A percentile compares a stretch with the other conserved stretches of the same genome.
phyloP scores from a whole-genome alignment of 176 grass and related monocot species.

The Zoysia pacifica region DNA sequence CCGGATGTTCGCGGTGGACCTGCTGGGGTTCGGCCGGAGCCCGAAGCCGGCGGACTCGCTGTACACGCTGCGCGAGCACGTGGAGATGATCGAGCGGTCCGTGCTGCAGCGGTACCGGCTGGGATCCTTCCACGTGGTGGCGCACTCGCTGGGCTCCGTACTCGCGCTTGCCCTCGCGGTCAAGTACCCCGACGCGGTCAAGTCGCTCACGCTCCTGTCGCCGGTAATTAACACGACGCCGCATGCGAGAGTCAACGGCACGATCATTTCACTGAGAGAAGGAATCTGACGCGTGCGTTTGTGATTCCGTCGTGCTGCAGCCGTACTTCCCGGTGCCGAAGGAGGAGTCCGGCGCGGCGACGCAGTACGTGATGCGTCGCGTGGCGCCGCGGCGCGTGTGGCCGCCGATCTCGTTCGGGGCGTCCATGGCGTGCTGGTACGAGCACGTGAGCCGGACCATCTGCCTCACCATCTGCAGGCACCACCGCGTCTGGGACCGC shows the following conservation, averaged over 20 bases:
- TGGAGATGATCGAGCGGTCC: conserved; percentile 90
- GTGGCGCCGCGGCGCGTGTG: conserved; percentile 92
- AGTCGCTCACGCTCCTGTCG: conserved; percentile 78
- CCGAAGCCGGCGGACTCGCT: conserved; percentile 92
- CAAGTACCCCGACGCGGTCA: conserved; percentile 67
- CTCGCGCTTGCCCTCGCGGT: conserved; percentile 85
- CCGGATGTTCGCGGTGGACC: conserved; percentile 84
- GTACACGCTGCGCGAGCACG: conserved; percentile 87
- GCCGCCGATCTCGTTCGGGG: conserved; percentile 92
- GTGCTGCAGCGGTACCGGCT: conserved; percentile 68
- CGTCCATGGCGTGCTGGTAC: conserved; percentile 97
- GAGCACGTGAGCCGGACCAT: conserved; percentile 97
- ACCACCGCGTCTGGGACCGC: conserved; percentile 73
- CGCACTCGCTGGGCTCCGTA: conserved; percentile 84
- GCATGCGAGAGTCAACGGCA: too few species aligned
- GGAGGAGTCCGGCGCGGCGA: conserved; percentile 46
- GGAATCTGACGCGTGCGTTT: too few species aligned
- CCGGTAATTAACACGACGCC: too few species aligned
- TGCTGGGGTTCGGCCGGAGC: conserved; percentile 88
- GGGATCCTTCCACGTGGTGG: conserved; percentile 70
- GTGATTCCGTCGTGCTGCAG: too few species aligned
- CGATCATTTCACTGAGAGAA: too few species aligned
- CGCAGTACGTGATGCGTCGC: conserved; percentile 79
- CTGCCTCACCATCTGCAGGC: conserved; percentile 88
- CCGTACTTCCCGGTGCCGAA: conserved; percentile 85